phyloP scores from a whole-genome alignment of 148 eudicot species.

The Euryodendron excelsum region DNA sequence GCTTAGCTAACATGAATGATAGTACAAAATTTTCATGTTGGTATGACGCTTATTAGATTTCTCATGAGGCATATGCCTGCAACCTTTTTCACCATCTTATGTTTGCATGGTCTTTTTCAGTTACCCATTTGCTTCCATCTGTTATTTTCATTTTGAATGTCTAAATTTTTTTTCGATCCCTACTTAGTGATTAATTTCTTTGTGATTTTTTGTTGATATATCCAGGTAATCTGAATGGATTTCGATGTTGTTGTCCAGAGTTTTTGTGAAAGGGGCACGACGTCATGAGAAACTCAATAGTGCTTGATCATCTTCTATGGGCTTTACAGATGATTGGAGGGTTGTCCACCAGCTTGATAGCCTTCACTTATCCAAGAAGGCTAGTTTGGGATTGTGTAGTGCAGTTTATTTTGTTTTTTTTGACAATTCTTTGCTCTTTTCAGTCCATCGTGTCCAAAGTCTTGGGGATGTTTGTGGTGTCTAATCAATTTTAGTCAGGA shows the following conservation, averaged over 20 bases:
- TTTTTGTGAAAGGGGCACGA: constrained; percentile 13
- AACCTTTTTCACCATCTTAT: neutral
- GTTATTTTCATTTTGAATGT: neutral
- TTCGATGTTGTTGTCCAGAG: constrained; percentile 8
- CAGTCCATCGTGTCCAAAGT: neutral
- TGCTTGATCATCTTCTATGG: constrained; percentile 6
- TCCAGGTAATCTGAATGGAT: constrained; percentile 12
- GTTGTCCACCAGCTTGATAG: constrained; percentile 7
- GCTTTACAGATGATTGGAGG: constrained; percentile 5
- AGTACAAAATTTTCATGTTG: neutral
- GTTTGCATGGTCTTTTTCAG: neutral
- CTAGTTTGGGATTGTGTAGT: constrained; percentile 9
- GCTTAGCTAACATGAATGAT: neutral
- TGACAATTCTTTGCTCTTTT: constrained; percentile 15
- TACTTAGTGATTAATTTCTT: neutral
- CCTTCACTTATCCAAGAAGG: constrained; percentile 5
- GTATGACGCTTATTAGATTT: neutral
- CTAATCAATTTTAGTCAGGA: neutral
- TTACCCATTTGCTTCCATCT: neutral
- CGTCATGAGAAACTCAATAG: neutral
- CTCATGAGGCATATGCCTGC: neutral
- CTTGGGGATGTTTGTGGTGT: neutral
- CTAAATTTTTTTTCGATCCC: neutral
- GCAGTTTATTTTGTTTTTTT: constrained; percentile 6
- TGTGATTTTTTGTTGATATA: neutral